A percentile compares a stretch with the other conserved stretches of the same genome.
These are phyloP conservation scores for Zymoseptoria tritici DNA, from an alignment of 2,329 filamentous ascomycete species.

Conservation along the genomic window DNA sequence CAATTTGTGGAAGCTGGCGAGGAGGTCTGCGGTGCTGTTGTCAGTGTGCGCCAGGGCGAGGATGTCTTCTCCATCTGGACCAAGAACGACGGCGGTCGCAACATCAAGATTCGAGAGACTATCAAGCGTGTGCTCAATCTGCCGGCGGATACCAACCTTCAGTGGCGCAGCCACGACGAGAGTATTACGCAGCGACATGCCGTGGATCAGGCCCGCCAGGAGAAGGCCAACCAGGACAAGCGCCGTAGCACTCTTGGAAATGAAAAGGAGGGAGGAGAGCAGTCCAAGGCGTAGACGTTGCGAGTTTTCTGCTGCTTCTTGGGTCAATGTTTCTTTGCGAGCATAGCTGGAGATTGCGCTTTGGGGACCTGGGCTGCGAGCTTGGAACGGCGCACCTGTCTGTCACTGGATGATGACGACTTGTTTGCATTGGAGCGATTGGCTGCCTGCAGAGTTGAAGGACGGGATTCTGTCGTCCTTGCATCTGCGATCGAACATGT, in stretches of 20 bases:
- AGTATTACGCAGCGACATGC: conserved; percentile 87
- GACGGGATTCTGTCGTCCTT: neutral
- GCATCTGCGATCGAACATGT: neutral
- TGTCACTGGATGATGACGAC: neutral
- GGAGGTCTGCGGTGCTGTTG: conserved; percentile 88
- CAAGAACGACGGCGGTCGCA: conserved; percentile 81
- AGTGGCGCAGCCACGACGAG: conserved; percentile 94
- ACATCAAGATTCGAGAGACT: conserved; percentile 95
- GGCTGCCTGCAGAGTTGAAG: neutral
- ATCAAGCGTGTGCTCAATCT: conserved; percentile 86
- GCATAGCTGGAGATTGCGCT: neutral
- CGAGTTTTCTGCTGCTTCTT: neutral
- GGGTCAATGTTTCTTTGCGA: neutral
- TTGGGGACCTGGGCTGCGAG: neutral
- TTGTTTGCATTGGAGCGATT: neutral
- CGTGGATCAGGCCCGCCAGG: conserved; percentile 84
- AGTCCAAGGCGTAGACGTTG: neutral
- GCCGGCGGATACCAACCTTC: conserved; percentile 79
- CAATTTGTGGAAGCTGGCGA: conserved; percentile 89
- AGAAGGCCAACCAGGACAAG: conserved; percentile 55
- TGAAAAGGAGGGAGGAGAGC: conserved; percentile 9
- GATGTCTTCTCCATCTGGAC: conserved; percentile 98
- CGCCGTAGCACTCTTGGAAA: conserved; percentile 32
- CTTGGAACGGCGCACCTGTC: neutral
- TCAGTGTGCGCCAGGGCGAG: conserved; percentile 90